Conservation (phyloP, 176 grass and related monocot genomes). For the Rhynchospora breviuscula region DNA sequence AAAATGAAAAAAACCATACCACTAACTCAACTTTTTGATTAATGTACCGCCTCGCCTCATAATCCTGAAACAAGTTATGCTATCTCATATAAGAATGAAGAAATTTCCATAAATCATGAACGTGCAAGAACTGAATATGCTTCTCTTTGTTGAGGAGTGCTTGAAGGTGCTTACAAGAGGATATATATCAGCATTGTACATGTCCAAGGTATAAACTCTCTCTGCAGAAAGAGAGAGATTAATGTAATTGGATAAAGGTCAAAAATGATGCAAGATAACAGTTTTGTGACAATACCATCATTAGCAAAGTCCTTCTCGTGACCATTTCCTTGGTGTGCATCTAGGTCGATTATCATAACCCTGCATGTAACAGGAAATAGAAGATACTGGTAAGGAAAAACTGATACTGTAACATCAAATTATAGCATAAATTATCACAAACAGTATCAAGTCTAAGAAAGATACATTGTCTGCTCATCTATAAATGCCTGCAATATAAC, state of each 20-base stretch:
- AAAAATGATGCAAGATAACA: not conserved
- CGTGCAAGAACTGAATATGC: too few species aligned
- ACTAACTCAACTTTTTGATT: constrained; percentile 83
- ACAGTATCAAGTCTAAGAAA: too few species aligned
- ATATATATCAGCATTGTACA: constrained; percentile 94
- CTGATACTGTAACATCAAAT: too few species aligned
- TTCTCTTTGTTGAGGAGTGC: not conserved
- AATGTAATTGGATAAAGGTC: not conserved
- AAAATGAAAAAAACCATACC: constrained; percentile 47
- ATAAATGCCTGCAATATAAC: too few species aligned
- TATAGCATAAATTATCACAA: not conserved
- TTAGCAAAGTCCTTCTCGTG: constrained; percentile 82
- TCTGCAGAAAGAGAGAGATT: constrained; percentile 1
- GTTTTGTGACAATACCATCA: constrained; percentile 34
- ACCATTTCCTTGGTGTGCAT: constrained; percentile 99
- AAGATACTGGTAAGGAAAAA: too few species aligned
- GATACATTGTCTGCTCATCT: too few species aligned
- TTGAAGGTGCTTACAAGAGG: constrained; percentile 59
- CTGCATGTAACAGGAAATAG: constrained; percentile 29
- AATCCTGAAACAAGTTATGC: constrained; percentile 43
- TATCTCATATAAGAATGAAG: not conserved
- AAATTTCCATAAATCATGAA: not conserved
- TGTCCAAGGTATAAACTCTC: constrained; percentile 94
- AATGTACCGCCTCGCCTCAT: constrained; percentile 54
- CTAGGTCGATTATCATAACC: constrained; percentile 94